These are phyloP conservation scores for Monilinia fructigena DNA, from an alignment of 2,329 filamentous ascomycete genomes.

Conservation along the genomic window DNA sequence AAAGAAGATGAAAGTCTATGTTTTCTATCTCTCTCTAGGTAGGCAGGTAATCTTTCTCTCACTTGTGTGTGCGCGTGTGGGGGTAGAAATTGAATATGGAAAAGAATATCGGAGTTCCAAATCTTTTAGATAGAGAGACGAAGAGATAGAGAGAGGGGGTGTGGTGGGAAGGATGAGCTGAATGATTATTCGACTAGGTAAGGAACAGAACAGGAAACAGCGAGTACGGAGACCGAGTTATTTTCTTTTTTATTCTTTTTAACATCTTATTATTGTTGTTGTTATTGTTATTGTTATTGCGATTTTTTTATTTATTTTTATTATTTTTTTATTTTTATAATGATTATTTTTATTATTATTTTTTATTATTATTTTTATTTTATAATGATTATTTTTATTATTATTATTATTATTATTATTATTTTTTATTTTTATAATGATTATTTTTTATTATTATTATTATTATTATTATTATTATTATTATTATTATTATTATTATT, in stretches of 20 bases:
- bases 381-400: no score
- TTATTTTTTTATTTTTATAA: no score
- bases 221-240: neutral
- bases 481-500: no score
- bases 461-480: no score
- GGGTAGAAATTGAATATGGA: conserved; percentile 1
- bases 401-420: no score
- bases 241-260: neutral
- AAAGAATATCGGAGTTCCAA: neutral
- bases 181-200: neutral
- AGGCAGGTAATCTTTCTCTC: neutral
- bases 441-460: no score
- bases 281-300: no score
- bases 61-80: neutral
- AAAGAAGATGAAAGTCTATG: conserved; percentile 2
- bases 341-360: no score
- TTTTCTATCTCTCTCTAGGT: neutral
- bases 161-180: neutral
- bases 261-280: no score
- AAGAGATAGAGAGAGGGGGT: neutral
- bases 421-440: no score
- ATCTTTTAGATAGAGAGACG: neutral
- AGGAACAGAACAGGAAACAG: neutral
- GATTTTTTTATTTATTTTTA: no score
- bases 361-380: no score